phyloP scores from a whole-genome alignment of 352 stramenopile species.

The Blastocystis sp. region DNA sequence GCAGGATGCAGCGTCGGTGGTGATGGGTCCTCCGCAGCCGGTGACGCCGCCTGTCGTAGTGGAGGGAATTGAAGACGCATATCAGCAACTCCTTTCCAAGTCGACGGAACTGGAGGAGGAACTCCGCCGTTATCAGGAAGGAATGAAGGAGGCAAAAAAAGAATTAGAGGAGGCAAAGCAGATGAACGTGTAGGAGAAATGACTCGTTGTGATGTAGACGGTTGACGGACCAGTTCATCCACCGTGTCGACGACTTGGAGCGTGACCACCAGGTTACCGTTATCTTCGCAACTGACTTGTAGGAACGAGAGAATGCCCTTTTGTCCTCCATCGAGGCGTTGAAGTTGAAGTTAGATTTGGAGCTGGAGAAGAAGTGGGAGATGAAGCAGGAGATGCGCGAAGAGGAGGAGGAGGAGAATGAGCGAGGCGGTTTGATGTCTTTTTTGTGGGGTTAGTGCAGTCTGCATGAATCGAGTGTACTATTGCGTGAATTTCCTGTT shows the following conservation, averaged over 20 bases:
- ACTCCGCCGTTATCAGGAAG: neutral
- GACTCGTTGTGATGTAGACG: neutral
- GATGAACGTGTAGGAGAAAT: conserved; percentile 13
- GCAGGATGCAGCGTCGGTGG: neutral
- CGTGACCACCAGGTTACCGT: neutral
- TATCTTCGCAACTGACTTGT: neutral
- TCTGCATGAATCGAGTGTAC: neutral
- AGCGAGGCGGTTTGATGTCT: conserved; percentile 26
- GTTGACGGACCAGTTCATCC: conserved; percentile 39
- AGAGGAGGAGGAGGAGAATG: conserved; percentile 25
- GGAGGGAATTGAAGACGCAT: neutral
- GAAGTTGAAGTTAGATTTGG: conserved; percentile 55
- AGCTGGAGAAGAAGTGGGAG: conserved; percentile 56
- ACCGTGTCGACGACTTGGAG: conserved; percentile 23
- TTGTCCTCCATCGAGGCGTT: conserved; percentile 21
- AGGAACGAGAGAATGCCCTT: conserved; percentile 43
- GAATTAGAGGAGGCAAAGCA: neutral
- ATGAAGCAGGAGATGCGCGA: conserved; percentile 27
- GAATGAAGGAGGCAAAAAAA: neutral
- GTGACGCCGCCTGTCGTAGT: neutral
- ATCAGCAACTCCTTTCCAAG: neutral
- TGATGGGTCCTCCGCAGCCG: conserved; percentile 22
- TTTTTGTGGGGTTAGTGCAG: conserved; percentile 44
- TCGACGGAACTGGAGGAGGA: neutral
- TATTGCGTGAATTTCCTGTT: neutral